Evolutionary conservation across 2,329 filamentous ascomycete species (phyloP), one percentile per base, ranked within the genome.

Genomic region (Polytolypa hystricis): DNA sequence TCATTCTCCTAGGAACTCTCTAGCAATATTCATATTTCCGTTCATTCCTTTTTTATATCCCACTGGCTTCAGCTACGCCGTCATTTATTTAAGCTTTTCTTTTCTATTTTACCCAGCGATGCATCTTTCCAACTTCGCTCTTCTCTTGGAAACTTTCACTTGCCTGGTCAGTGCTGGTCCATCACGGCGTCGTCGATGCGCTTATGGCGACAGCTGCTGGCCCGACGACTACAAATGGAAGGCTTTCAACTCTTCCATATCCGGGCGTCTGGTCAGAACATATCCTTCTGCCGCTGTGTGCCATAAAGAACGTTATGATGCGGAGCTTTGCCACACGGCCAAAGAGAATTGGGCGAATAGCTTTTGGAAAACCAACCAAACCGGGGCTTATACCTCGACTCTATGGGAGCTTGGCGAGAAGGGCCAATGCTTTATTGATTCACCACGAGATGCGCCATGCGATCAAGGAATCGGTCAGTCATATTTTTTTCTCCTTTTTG

Each of bases 391-490:
- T 30, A 37, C 42, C 3, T 52, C 49, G 3, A 53, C 54, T 11
- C 38, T 48, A n/a, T 55, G 51, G 51, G 52, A 55, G 32, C 37
- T 53, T 6, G 53, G 53, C 12, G 41, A 44, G 14, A 44, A 43
- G 8, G 42, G 35, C 4, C 49, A 54, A 38, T 55, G 52, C 33
- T 54, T 53, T 41, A 47, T 51, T 30, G 44, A 49, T 39, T 45
- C 46, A 2, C 37, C 47, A 12, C 25, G 18, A 15, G 40, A 37
- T 17, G 47, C 42, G 16, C 39, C 40, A 8, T 51, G 50, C 35
- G 38, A 50, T 21, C 46, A 46, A 26, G 49, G 49, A 6, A 35
- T 44, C 25, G 48, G 47, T 49, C 33, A 32, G 5, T 29, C 5
- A 4, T n/a, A n/a, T n/a, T 33, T n/a, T 5, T 21, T 25, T 35